phyloP scores from a whole-genome alignment of 768 basidiomycete genomes.

The Kwoniella europaea region DNA sequence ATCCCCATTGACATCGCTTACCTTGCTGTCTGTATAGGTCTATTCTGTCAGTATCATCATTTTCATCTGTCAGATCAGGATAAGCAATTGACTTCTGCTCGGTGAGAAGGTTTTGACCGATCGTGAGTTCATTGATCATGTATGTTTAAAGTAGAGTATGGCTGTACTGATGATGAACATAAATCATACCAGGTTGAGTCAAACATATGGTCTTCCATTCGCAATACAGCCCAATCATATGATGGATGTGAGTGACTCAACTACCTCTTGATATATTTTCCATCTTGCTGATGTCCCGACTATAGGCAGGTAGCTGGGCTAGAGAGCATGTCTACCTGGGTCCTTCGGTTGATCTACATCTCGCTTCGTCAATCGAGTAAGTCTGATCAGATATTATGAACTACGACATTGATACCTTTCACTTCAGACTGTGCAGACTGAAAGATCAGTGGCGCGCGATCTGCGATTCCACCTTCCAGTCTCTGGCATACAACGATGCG shows the following conservation, averaged over 20 bases:
- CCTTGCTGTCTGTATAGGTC: slow-evolving; percentile 16
- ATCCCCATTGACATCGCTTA: not conserved
- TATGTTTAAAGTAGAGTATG: not conserved
- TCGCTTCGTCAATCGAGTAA: slow-evolving; percentile 38
- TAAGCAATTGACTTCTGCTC: not conserved
- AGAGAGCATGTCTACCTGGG: slow-evolving; percentile 36
- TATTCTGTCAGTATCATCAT: slow-evolving; percentile 28
- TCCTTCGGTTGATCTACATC: slow-evolving; percentile 36
- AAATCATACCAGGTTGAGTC: slow-evolving; percentile 18
- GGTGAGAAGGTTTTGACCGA: slow-evolving; percentile 33
- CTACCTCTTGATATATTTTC: too few relatives aligned
- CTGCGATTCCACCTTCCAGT: slow-evolving; percentile 20
- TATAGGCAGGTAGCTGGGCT: slow-evolving; percentile 37
- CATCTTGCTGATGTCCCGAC: slow-evolving; percentile 1
- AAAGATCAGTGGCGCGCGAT: slow-evolving; percentile 43
- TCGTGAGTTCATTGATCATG: slow-evolving; percentile 21
- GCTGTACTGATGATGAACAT: not conserved
- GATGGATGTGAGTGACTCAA: slow-evolving; percentile 26
- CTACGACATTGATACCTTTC: not conserved
- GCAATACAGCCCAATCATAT: slow-evolving; percentile 33
- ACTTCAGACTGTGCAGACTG: slow-evolving; percentile 34
- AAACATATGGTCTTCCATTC: slow-evolving; percentile 31
- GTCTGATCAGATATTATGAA: not conserved
- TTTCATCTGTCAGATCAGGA: too few relatives aligned
- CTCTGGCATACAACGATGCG: slow-evolving; percentile 24